A percentile compares a stretch with the other conserved stretches of the same genome.
These are phyloP conservation scores for Nigrospora oryzae DNA, from an alignment of 2,329 filamentous ascomycete genomes.

Conservation along the genomic window DNA sequence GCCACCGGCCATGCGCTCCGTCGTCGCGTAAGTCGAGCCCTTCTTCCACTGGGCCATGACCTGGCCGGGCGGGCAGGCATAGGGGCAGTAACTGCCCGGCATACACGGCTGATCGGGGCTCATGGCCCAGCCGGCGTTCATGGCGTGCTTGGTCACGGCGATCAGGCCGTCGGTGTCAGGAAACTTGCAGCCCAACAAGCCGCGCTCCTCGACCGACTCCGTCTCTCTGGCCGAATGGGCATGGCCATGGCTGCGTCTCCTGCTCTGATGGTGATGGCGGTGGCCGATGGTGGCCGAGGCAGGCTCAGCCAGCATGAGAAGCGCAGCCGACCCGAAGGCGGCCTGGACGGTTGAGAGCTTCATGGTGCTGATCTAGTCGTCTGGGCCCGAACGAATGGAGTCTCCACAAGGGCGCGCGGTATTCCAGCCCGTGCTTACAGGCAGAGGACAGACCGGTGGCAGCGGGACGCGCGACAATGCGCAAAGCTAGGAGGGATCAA, in stretches of 20 bases:
- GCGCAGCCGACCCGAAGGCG: slow-evolving; percentile 38
- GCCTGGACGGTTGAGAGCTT: slow-evolving; percentile 41
- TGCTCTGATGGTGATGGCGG: slow-evolving; percentile 25
- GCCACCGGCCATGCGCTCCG: slow-evolving; percentile 64
- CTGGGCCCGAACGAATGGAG: neutral
- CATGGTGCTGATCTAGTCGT: slow-evolving; percentile 29
- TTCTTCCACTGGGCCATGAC: slow-evolving; percentile 76
- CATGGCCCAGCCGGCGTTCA: slow-evolving; percentile 74
- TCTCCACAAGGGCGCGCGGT: neutral
- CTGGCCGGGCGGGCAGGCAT: slow-evolving; percentile 67
- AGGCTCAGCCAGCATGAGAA: slow-evolving; percentile 34
- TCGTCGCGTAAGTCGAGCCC: slow-evolving; percentile 56
- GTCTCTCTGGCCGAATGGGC: slow-evolving; percentile 17
- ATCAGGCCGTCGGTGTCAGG: slow-evolving; percentile 60
- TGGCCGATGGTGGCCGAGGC: slow-evolving; percentile 25
- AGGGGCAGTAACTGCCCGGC: slow-evolving; percentile 63
- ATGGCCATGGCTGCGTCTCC: slow-evolving; percentile 26
- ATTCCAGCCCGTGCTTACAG: no score
- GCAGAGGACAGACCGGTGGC: neutral
- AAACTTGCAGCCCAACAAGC: slow-evolving; percentile 49
- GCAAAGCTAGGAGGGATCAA: neutral
- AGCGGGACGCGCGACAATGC: neutral
- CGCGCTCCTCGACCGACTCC: slow-evolving; percentile 39
- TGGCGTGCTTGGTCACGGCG: slow-evolving; percentile 50
- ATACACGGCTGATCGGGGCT: slow-evolving; percentile 64